Conservation (phyloP, 2,329 filamentous ascomycete genomes). For the Colletotrichum liriopes region DNA sequence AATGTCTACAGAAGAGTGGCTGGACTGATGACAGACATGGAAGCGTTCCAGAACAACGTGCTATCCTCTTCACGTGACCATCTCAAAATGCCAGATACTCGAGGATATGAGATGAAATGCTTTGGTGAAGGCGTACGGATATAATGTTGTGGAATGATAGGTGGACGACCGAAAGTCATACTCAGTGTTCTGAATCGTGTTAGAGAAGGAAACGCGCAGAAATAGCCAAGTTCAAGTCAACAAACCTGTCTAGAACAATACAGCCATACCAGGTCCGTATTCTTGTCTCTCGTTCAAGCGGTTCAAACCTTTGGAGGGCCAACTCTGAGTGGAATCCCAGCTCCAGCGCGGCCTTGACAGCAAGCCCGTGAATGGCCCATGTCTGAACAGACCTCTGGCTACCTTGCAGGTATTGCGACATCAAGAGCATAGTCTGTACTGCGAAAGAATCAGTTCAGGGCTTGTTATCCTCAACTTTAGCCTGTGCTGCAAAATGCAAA, state of each 20-base stretch:
- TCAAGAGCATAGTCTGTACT: conserved; percentile 66
- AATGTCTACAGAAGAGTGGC: neutral
- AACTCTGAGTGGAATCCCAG: conserved; percentile 66
- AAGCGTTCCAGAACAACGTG: conserved; percentile 51
- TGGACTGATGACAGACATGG: conserved; percentile 49
- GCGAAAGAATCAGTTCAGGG: neutral
- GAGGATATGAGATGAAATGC: conserved; percentile 44
- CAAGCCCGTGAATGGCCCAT: conserved; percentile 69
- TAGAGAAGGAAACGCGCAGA: neutral
- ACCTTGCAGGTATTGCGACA: conserved; percentile 68
- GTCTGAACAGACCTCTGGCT: conserved; percentile 68
- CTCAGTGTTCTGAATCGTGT: conserved; percentile 56
- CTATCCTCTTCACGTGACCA: conserved; percentile 38
- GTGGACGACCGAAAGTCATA: conserved; percentile 67
- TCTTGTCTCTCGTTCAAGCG: conserved; percentile 62
- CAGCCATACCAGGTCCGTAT: conserved; percentile 67
- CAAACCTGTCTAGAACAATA: conserved; percentile 61
- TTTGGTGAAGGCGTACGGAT: conserved; percentile 54
- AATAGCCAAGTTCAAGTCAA: conserved; percentile 1
- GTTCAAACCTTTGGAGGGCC: conserved; percentile 53
- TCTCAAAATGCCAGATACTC: neutral
- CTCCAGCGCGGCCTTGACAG: conserved; percentile 65
- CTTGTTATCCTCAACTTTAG: no score
- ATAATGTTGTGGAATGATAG: conserved; percentile 61
- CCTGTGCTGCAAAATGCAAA: neutral